phyloP scores from a whole-genome alignment of 371 early-diverging fungal species.

The Haplosporangium sp. region DNA sequence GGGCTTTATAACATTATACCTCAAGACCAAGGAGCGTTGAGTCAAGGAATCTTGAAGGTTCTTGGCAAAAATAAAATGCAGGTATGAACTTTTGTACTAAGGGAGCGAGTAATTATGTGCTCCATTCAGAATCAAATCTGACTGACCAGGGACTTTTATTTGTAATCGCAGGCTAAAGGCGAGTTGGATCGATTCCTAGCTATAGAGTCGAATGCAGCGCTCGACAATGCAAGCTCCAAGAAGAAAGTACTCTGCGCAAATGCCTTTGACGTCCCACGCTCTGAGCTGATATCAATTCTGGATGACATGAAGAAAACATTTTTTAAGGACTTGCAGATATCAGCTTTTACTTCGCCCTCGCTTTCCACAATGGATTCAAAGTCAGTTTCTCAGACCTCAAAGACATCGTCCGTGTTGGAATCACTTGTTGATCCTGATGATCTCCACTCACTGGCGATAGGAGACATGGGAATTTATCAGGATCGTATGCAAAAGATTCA shows the following conservation, averaged over 20 bases:
- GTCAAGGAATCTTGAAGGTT: slow-evolving; percentile 17
- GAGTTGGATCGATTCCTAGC: slow-evolving; percentile 31
- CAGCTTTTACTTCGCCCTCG: slow-evolving; percentile 10
- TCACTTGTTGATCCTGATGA: slow-evolving; percentile 58
- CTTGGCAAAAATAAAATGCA: slow-evolving; percentile 37
- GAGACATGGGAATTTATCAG: slow-evolving; percentile 75
- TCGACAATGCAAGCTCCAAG: slow-evolving; percentile 17
- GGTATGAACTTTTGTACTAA: slow-evolving; percentile 8
- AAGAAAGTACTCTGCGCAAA: slow-evolving; percentile 37
- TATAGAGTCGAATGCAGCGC: slow-evolving; percentile 12
- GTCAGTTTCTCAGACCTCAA: slow-evolving; percentile 13
- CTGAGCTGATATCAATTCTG: slow-evolving; percentile 31
- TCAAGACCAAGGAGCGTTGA: slow-evolving; percentile 23
- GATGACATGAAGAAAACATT: slow-evolving; percentile 36
- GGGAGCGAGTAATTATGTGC: too few relatives aligned
- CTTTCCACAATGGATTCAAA: neutral
- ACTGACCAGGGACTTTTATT: neutral
- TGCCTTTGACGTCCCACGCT: slow-evolving; percentile 48
- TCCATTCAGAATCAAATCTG: too few relatives aligned
- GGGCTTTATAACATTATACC: slow-evolving; percentile 34
- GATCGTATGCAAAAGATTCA: slow-evolving; percentile 61
- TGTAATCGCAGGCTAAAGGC: slow-evolving; percentile 25
- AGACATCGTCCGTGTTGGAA: slow-evolving; percentile 28
- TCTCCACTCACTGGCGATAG: slow-evolving; percentile 71
- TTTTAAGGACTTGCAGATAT: slow-evolving; percentile 42